phyloP scores from a whole-genome alignment of 1,139 yeast species.

The Yamadazyma songkhlaensis region DNA sequence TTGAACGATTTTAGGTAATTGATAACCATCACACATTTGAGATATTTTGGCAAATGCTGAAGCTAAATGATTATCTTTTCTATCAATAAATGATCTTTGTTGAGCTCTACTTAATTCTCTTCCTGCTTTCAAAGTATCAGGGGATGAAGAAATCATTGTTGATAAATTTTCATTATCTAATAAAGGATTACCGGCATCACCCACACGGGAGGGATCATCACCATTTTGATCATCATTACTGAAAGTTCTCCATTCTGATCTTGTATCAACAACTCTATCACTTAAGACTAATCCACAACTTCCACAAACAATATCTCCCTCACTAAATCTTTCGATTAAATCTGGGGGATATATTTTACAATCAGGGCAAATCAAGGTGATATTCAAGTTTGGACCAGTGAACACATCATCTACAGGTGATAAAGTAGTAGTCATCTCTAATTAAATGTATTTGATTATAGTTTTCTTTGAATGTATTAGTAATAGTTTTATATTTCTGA shows the following conservation, averaged over 20 bases:
- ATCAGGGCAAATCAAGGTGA: conserved; percentile 91
- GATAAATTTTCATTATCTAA: conserved; percentile 90
- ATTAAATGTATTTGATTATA: too few relatives aligned
- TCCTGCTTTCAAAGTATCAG: conserved; percentile 73
- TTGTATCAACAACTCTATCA: conserved; percentile 88
- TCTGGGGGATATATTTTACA: conserved; percentile 96
- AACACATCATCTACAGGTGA: conserved; percentile 23
- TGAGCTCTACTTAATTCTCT: conserved; percentile 90
- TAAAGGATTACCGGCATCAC: conserved; percentile 95
- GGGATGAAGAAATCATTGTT: conserved; percentile 85
- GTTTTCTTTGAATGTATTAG: too few relatives aligned
- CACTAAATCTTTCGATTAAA: conserved; percentile 89
- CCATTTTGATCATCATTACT: conserved; percentile 96
- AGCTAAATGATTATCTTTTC: conserved; percentile 81
- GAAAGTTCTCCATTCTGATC: conserved; percentile 99
- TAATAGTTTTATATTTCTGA: too few relatives aligned
- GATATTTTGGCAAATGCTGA: conserved; percentile 90
- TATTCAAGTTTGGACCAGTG: conserved; percentile 74
- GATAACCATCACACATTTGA: conserved; percentile 96
- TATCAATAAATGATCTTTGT: conserved; percentile 79
- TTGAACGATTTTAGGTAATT: conserved; percentile 89
- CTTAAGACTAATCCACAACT: conserved; percentile 92
- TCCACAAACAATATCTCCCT: conserved; percentile 97
- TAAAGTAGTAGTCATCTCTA: not conserved
- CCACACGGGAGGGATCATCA: conserved; percentile 99